Conservation (phyloP, 1,284 basidiomycete species). For the Ustilago hordei region DNA sequence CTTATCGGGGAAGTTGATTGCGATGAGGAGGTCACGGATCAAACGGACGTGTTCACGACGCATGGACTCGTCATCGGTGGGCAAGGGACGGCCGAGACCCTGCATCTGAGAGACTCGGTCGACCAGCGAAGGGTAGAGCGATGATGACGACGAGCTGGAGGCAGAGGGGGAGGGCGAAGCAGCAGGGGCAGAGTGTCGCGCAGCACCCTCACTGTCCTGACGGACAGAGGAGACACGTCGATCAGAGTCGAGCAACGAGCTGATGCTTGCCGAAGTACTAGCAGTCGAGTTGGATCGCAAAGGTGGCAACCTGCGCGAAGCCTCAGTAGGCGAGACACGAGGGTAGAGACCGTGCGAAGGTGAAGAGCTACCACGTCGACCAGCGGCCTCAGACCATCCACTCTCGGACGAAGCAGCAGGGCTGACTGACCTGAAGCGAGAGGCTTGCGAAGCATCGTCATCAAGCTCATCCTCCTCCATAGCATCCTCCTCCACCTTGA, state of each 20-base stretch:
- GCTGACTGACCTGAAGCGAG: slow-evolving; percentile 40
- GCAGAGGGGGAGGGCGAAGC: slow-evolving; percentile 14
- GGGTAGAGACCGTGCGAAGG: slow-evolving; percentile 53
- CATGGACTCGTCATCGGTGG: slow-evolving; percentile 23
- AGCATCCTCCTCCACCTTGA: slow-evolving; percentile 42
- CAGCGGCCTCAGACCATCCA: slow-evolving; percentile 27
- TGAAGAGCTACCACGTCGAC: slow-evolving; percentile 35
- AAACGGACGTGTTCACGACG: slow-evolving; percentile 52
- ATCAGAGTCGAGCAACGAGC: slow-evolving; percentile 39
- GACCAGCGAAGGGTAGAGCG: slow-evolving; percentile 51
- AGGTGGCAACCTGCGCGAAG: slow-evolving; percentile 39
- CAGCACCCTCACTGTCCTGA: slow-evolving; percentile 21
- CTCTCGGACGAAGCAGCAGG: slow-evolving; percentile 41
- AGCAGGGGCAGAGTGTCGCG: slow-evolving; percentile 33
- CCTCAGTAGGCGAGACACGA: slow-evolving; percentile 35
- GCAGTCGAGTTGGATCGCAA: slow-evolving; percentile 33
- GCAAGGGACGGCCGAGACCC: slow-evolving; percentile 38
- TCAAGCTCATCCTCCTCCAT: slow-evolving; percentile 50
- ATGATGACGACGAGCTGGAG: slow-evolving; percentile 18
- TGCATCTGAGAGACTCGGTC: slow-evolving; percentile 46
- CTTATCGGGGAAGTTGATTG: slow-evolving; percentile 59
- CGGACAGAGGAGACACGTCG: slow-evolving; percentile 18
- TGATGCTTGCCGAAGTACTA: slow-evolving; percentile 38
- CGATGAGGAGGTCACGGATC: slow-evolving; percentile 55
- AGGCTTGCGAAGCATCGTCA: slow-evolving; percentile 18